Percentiles rank a stretch among this genome's conserved stretches.
These are phyloP conservation scores for Prunus salicina DNA, from an alignment of 306 rosid species.

Conservation along the genomic window DNA sequence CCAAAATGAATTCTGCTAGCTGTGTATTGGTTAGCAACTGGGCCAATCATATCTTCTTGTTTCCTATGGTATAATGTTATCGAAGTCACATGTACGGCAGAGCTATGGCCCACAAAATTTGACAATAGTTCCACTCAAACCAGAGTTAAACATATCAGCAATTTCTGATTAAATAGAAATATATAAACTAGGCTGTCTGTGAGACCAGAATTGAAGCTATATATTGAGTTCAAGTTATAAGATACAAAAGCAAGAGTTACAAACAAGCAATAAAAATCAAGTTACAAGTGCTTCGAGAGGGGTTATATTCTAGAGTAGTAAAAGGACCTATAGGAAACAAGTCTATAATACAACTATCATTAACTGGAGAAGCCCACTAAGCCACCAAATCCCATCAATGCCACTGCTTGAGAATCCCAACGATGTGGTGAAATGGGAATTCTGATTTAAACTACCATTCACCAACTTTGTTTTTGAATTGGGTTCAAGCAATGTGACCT, in stretches of 20 bases:
- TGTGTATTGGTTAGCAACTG: not conserved
- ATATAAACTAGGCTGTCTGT: too few relatives aligned
- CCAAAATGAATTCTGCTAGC: not conserved
- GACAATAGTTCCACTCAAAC: too few relatives aligned
- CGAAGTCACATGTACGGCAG: not conserved
- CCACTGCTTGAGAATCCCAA: conserved; percentile 39
- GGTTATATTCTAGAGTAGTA: conserved; percentile 19
- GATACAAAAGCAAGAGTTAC: not conserved
- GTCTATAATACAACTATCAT: conserved; percentile 29
- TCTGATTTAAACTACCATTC: conserved; percentile 22
- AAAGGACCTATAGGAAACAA: conserved; percentile 20
- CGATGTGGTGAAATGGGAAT: conserved; percentile 37
- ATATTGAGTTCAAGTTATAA: conserved; percentile 6
- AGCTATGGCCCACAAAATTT: not conserved
- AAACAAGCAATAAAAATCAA: conserved; percentile 20
- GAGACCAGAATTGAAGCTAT: not conserved
- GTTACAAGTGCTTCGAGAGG: conserved; percentile 23
- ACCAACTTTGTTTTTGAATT: conserved; percentile 27
- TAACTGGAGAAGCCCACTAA: conserved; percentile 25
- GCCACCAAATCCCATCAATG: conserved; percentile 46
- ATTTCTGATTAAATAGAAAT: too few relatives aligned
- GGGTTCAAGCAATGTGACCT: conserved; percentile 39
- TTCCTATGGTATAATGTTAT: not conserved
- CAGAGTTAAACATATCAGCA: too few relatives aligned
- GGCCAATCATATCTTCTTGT: not conserved